Evolutionary conservation across 352 stramenopile species (phyloP).

Genomic region (Phytophthora kernoviae): DNA sequence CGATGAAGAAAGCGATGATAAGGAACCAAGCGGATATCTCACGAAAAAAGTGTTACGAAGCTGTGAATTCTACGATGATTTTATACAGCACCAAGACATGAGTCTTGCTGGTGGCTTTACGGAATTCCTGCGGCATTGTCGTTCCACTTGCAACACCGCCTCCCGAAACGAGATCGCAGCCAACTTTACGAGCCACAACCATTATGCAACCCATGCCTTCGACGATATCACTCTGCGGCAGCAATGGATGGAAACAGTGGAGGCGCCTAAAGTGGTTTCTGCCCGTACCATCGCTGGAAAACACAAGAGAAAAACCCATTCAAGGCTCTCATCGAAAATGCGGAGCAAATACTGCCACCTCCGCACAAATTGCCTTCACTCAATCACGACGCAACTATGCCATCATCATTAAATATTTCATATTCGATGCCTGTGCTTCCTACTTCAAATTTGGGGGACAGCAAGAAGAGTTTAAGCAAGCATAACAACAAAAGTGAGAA

Average conservation of each 20-base stretch:
- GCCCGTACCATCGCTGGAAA: neutral
- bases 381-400: neutral
- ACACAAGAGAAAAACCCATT: neutral
- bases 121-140: constrained; percentile 35
- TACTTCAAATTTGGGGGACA: neutral
- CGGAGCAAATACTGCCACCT: constrained; percentile 5
- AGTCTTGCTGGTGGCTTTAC: constrained; percentile 51
- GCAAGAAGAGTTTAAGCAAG: neutral
- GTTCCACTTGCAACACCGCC: constrained; percentile 63
- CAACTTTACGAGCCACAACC: constrained; percentile 65
- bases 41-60: constrained; percentile 73
- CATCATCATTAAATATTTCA: constrained; percentile 3
- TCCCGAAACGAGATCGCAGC: constrained; percentile 52
- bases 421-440: constrained; percentile 2
- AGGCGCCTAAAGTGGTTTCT: neutral
- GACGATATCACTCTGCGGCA: constrained; percentile 53
- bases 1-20: constrained; percentile 4
- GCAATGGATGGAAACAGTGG: constrained; percentile 36
- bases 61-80: constrained; percentile 70
- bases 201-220: constrained; percentile 51
- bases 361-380: constrained; percentile 27
- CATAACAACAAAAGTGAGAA: neutral
- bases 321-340: constrained; percentile 9
- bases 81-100: constrained; percentile 40
- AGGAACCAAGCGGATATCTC: constrained; percentile 47